A percentile compares a stretch with the other conserved stretches of the same genome.
phyloP scores from a whole-genome alignment of 768 basidiomycete species.

The Leccinellum rugosiceps region DNA sequence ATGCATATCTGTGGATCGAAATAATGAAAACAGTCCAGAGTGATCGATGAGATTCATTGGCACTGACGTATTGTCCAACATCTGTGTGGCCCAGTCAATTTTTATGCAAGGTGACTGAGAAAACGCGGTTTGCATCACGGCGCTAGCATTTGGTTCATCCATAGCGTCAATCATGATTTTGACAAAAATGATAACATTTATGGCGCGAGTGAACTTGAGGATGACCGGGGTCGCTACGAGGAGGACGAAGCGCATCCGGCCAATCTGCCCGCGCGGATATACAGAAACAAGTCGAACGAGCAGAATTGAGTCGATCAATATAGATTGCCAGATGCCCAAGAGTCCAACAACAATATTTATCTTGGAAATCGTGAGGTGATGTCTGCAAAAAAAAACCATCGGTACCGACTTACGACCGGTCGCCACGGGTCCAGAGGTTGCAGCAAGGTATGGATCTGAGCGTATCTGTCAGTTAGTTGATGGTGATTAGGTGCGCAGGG shows the following conservation, averaged over 20 bases:
- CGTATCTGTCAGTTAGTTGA: background rate
- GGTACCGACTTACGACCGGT: background rate
- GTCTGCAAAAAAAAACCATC: background rate
- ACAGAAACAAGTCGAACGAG: slow-evolving; percentile 24
- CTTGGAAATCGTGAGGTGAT: background rate
- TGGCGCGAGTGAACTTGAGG: slow-evolving; percentile 22
- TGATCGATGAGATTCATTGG: background rate
- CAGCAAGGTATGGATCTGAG: slow-evolving; percentile 24
- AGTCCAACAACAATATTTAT: slow-evolving; percentile 19
- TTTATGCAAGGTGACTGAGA: slow-evolving; percentile 23
- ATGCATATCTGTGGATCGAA: slow-evolving; percentile 5
- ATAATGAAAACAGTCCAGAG: background rate
- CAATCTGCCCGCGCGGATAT: slow-evolving; percentile 14
- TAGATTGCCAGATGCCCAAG: slow-evolving; percentile 21
- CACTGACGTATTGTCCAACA: slow-evolving; percentile 28
- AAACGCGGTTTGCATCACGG: slow-evolving; percentile 6
- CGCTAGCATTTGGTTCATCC: slow-evolving; percentile 1
- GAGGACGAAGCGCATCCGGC: slow-evolving; percentile 4
- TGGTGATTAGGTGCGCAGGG: background rate
- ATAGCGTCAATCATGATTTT: slow-evolving; percentile 10
- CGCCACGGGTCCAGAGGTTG: slow-evolving; percentile 16
- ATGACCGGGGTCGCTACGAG: slow-evolving; percentile 14
- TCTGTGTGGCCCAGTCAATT: slow-evolving; percentile 30
- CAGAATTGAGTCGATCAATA: slow-evolving; percentile 25
- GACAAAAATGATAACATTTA: slow-evolving; percentile 24